Percentiles rank a stretch among this genome's conserved stretches.
Evolutionary conservation across 306 rosid species (phyloP).

Genomic region (Luffa acutangula): DNA sequence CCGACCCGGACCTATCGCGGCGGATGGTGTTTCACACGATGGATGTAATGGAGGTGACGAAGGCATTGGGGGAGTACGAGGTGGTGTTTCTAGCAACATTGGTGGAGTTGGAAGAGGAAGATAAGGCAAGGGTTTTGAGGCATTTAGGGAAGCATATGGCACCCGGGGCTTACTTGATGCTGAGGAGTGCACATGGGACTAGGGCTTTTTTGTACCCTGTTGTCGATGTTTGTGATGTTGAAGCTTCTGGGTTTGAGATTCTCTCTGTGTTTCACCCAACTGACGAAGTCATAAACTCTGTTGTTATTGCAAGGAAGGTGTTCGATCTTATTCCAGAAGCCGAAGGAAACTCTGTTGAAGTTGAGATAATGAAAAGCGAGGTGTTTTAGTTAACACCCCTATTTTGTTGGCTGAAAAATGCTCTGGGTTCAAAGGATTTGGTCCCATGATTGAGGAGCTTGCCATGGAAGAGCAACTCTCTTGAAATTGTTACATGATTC

Average conservation of each 20-base stretch:
- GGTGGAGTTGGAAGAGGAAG: constrained; percentile 22
- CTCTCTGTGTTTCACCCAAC: constrained; percentile 27
- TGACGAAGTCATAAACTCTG: constrained; percentile 25
- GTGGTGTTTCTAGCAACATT: constrained; percentile 27
- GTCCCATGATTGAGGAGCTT: constrained; percentile 5
- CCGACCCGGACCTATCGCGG: constrained; percentile 19
- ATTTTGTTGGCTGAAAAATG: background rate
- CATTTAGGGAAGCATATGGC: constrained; percentile 25
- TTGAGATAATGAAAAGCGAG: background rate
- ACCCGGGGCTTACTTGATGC: constrained; percentile 17
- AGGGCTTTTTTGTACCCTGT: constrained; percentile 27
- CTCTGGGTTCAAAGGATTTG: background rate
- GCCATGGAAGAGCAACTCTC: constrained; percentile 5
- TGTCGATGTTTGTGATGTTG: constrained; percentile 18
- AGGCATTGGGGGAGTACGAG: constrained; percentile 13
- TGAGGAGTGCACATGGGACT: constrained; percentile 31
- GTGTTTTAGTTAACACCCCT: background rate
- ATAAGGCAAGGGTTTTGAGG: constrained; percentile 12
- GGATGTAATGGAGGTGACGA: constrained; percentile 15
- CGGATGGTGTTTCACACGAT: constrained; percentile 24
- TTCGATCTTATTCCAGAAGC: background rate
- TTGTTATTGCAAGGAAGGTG: constrained; percentile 16
- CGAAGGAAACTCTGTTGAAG: background rate
- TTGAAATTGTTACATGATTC: background rate
- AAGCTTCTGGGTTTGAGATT: constrained; percentile 16